phyloP scores from a whole-genome alignment of 495 filamentous ascomycete species.

The Staphylotrichum longicolle region DNA sequence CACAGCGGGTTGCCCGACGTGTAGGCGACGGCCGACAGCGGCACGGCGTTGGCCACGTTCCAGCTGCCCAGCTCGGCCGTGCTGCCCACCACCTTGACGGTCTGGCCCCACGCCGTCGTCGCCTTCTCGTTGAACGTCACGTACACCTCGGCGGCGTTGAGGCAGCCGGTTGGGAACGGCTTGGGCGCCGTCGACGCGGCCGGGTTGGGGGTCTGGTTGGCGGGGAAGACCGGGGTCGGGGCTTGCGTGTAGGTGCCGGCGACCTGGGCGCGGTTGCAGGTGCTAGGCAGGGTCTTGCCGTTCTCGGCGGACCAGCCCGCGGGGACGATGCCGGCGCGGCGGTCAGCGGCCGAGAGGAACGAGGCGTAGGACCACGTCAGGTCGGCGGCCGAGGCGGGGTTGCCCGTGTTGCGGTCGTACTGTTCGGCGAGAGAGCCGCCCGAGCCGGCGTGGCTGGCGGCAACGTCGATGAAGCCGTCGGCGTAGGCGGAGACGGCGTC shows the following conservation, averaged over 20 bases:
- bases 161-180: constrained; percentile 41
- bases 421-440: constrained; percentile 63
- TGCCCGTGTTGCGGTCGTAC: constrained; percentile 52
- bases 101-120: constrained; percentile 56
- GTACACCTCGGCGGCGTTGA: constrained; percentile 47
- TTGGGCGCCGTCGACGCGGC: constrained; percentile 33
- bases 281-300: constrained; percentile 50
- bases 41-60: constrained; percentile 49
- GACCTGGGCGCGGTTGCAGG: constrained; percentile 53
- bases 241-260: constrained; percentile 59
- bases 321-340: constrained; percentile 50
- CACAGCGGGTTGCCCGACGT: constrained; percentile 56
- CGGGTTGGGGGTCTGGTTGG: constrained; percentile 46
- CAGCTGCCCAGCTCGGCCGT: constrained; percentile 56
- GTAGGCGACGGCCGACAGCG: constrained; percentile 55
- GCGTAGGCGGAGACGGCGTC: constrained; percentile 59
- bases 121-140: constrained; percentile 60
- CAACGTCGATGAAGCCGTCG: constrained; percentile 60
- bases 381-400: constrained; percentile 55
- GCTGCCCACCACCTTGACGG: constrained; percentile 58
- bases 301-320: constrained; percentile 51
- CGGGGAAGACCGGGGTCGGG: constrained; percentile 55
- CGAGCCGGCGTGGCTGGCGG: constrained; percentile 45
- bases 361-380: constrained; percentile 69
- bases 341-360: constrained; percentile 59